Conservation (phyloP, 371 early-diverging fungal genomes). For the Mortierella sp. region DNA sequence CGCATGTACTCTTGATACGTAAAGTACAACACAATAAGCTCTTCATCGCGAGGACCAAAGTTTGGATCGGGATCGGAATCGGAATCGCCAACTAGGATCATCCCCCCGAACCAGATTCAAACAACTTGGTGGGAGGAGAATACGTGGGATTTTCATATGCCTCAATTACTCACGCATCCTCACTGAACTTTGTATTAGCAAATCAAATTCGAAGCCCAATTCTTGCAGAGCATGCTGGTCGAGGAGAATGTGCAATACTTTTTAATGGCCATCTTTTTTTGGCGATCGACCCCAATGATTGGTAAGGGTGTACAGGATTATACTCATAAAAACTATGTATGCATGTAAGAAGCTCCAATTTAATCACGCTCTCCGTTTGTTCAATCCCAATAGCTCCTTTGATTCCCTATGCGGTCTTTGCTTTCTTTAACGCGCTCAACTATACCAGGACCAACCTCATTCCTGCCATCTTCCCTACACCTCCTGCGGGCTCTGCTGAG, state of each 20-base stretch:
- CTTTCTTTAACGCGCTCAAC: constrained; percentile 85
- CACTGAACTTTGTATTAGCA: constrained; percentile 15
- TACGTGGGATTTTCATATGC: too few relatives aligned
- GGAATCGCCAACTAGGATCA: background rate
- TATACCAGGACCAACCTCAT: constrained; percentile 83
- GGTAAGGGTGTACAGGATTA: constrained; percentile 62
- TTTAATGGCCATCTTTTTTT: constrained; percentile 86
- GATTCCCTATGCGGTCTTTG: constrained; percentile 87
- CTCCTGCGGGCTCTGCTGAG: constrained; percentile 59
- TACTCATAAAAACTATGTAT: background rate
- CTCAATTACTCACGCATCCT: background rate
- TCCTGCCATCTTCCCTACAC: constrained; percentile 73
- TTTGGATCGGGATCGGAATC: background rate
- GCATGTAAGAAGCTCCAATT: background rate
- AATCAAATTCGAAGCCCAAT: constrained; percentile 51
- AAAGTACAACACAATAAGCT: too few relatives aligned
- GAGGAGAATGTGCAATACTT: constrained; percentile 94
- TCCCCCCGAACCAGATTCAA: too few relatives aligned
- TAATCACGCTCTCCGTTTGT: background rate
- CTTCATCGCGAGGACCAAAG: background rate
- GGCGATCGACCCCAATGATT: constrained; percentile 74
- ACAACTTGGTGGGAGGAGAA: too few relatives aligned
- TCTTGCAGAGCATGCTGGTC: constrained; percentile 74
- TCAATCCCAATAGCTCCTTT: constrained; percentile 71
- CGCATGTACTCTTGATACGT: background rate